These are phyloP conservation scores for Phaffia tasmanica DNA, from an alignment of 768 basidiomycete species.

Conservation along the genomic window DNA sequence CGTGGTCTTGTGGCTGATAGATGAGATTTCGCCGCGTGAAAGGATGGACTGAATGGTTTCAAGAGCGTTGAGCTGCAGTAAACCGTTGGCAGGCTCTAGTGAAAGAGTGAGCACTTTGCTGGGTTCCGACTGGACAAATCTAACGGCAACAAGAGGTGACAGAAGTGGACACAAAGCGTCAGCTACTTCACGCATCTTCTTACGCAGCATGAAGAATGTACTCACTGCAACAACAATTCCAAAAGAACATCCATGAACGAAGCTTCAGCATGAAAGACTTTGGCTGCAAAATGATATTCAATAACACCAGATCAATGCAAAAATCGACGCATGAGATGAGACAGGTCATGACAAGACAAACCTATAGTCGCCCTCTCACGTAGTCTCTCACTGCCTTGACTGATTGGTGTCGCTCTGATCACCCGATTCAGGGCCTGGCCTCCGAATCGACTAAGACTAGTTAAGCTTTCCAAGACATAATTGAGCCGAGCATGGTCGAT, in stretches of 20 bases:
- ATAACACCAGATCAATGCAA: too few species aligned
- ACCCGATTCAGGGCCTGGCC: neutral
- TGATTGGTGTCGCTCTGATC: neutral
- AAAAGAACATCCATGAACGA: slow-evolving; percentile 68
- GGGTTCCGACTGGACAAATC: slow-evolving; percentile 70
- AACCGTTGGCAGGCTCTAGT: slow-evolving; percentile 54
- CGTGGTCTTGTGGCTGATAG: slow-evolving; percentile 49
- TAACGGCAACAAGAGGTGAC: slow-evolving; percentile 32
- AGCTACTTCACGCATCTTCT: neutral
- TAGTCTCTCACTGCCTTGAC: neutral
- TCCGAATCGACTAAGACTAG: neutral
- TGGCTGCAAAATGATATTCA: neutral
- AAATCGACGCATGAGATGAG: neutral
- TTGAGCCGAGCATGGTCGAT: slow-evolving; percentile 65
- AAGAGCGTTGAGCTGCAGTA: slow-evolving; percentile 61
- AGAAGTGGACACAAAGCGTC: neutral
- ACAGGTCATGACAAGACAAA: neutral
- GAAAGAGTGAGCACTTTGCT: slow-evolving; percentile 42
- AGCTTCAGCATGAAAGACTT: slow-evolving; percentile 45
- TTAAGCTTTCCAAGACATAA: slow-evolving; percentile 63
- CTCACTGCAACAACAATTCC: slow-evolving; percentile 59
- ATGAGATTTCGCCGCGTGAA: slow-evolving; percentile 67
- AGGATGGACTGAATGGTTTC: slow-evolving; percentile 75
- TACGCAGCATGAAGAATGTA: neutral
- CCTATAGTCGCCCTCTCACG: neutral